Percentiles rank a stretch among this genome's conserved stretches.
phyloP scores from a whole-genome alignment of 805 yeast species.

The Cyberlindnera suaveolens region DNA sequence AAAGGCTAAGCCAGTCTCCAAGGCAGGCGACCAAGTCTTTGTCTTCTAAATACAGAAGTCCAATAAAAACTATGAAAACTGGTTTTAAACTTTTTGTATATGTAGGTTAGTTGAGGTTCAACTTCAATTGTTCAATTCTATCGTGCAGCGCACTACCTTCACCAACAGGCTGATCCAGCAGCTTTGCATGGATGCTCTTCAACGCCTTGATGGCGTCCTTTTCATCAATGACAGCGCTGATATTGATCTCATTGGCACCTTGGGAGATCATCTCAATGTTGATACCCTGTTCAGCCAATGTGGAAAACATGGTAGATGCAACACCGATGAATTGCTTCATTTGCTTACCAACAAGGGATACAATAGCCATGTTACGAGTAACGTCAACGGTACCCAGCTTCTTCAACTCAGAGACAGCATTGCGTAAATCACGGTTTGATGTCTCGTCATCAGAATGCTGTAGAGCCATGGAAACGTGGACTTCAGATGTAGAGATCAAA shows the following conservation, averaged over 20 bases:
- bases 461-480: conserved; percentile 96
- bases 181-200: conserved; percentile 72
- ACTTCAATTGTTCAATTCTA: conserved; percentile 39
- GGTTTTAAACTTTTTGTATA: background rate
- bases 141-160: conserved; percentile 29
- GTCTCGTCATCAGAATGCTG: conserved; percentile 68
- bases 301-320: conserved; percentile 95
- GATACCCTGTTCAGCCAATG: conserved; percentile 83
- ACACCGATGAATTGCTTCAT: conserved; percentile 96
- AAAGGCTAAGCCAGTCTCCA: conserved; percentile 84
- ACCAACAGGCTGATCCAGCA: conserved; percentile 44
- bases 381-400: conserved; percentile 86
- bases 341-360: conserved; percentile 92
- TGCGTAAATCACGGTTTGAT: conserved; percentile 44
- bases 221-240: conserved; percentile 88
- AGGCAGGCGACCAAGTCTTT: conserved; percentile 86
- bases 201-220: conserved; percentile 80
- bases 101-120: conserved; percentile 15
- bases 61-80: too few relatives aligned
- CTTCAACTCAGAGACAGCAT: conserved; percentile 72
- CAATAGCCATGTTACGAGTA: conserved; percentile 81
- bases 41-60: conserved; percentile 46
- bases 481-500: conserved; percentile 94
- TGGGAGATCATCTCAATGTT: conserved; percentile 98
- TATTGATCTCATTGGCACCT: conserved; percentile 97